Conservation (phyloP, 2,329 filamentous ascomycete species). For the Taxawa tesnikishii region DNA sequence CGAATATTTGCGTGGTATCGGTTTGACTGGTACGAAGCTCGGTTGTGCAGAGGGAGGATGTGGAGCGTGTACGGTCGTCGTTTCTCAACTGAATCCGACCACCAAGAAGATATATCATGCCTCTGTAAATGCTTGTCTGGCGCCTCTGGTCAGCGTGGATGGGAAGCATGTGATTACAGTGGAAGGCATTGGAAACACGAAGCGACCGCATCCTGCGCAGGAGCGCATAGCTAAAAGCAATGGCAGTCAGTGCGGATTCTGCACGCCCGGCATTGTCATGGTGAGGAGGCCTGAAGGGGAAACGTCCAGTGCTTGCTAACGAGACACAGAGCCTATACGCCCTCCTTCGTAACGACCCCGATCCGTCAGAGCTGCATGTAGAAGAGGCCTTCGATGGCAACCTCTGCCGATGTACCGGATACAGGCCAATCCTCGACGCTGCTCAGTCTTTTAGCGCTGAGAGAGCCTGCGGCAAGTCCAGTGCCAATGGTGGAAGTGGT, state of each 20-base stretch:
- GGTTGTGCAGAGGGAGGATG: constrained; percentile 95
- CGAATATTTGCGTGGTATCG: constrained; percentile 86
- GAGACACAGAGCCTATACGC: constrained; percentile 67
- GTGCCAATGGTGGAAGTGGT: constrained; percentile 46
- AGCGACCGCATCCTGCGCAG: constrained; percentile 77
- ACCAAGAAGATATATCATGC: constrained; percentile 92
- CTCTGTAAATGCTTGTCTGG: constrained; percentile 89
- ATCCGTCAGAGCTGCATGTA: constrained; percentile 67
- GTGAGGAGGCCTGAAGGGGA: constrained; percentile 19
- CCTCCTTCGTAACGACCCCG: constrained; percentile 69
- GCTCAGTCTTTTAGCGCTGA: constrained; percentile 73
- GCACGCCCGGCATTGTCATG: constrained; percentile 95
- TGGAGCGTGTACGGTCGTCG: constrained; percentile 88
- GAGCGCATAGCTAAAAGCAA: constrained; percentile 84
- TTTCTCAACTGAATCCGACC: constrained; percentile 87
- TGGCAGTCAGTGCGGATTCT: constrained; percentile 92
- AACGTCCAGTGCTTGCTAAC: too few species aligned
- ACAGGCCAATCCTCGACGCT: constrained; percentile 84
- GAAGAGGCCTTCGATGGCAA: constrained; percentile 98
- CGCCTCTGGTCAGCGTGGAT: constrained; percentile 83
- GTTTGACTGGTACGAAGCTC: constrained; percentile 88
- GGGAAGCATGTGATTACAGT: constrained; percentile 98
- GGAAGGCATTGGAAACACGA: constrained; percentile 84
- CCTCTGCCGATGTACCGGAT: constrained; percentile 88
- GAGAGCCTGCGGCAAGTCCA: constrained; percentile 42